Evolutionary conservation across 441 rosid genomes (phyloP), one percentile per base, ranked within the genome.

Genomic region (Brassica balearica): DNA sequence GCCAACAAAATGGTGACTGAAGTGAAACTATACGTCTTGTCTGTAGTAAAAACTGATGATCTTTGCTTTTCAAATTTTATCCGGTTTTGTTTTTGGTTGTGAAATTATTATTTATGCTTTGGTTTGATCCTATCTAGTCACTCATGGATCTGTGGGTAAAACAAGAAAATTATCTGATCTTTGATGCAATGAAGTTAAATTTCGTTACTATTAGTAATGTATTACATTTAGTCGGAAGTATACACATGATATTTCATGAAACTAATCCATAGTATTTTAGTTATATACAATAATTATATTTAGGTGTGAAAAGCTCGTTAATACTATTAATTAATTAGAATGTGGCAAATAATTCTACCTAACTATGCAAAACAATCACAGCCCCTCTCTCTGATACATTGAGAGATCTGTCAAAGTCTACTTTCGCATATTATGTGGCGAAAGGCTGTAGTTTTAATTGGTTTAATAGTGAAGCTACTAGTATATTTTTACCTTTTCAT

Each of bases 81-180:
- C 32, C 27, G 46, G 78, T 59, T 68, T 41, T 41, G 73, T 75
- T 67, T 67, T 58, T 48, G 55, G 14, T 68, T 68, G 11, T 25
- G 34, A 51, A 19, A 15, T 17, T 43, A 20, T 67, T 6, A 20
- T 15, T 25, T 34, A 60, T 56, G 62, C 10, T 19, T 41, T 22
- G 59, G 67, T 46, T 63, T 14, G 58, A 34, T 43, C 51, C n/a
- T 3, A 43, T 10, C 46, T 41, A 3, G 15, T 46, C 53, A 46
- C 53, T 46, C 15, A 12, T 48, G 55, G 55, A 1, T 48, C 15
- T 12, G 55, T 7, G 5, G 17, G 55, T 12, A 4, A 48, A n/a
- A 48, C 3, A 48, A n/a, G 17, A 12, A 48, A 5, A 43, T 3
- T 48, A 48, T 46, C 55, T 48, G 34, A 29, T 12, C 56, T 12